Base-by-base conservation (phyloP, 2,329 filamentous ascomycete genomes). In the Cladosporium velox region DNA sequence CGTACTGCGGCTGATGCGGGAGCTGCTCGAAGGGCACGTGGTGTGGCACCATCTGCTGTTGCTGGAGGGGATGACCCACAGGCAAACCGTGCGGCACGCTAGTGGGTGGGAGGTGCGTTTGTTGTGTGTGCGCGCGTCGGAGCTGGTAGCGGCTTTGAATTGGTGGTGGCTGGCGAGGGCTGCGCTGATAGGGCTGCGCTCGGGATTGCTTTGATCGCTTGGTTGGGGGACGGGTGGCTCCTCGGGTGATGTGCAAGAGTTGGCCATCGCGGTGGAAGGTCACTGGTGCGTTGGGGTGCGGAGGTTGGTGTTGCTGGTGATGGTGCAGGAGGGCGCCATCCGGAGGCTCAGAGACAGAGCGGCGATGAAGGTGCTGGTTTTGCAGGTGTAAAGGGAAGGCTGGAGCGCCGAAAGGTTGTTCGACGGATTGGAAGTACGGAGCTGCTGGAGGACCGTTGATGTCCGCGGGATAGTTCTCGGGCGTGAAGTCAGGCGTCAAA, bases 321-420 rank as follows among this genome's bases (percentile, higher is more conserved):
- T 62, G 32, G 15, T 66, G 58, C 35, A 57, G 65, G 38, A 65
- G 54, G 14, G 62, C 64, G 7, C 67, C 61, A 35, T 67, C 69
- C 57, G 71, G 70, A 34, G 71, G 71, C 54, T 73, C 71, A 21
- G 71, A 73, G 21, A 73, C 68, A 4, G 71, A 73, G 30, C 71
- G 71, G 24, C 71, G 70, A 49, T 70, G 70, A 30, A 61, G 59
- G 34, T 67, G 49, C 41, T 64, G 66, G 30, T 21, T 57, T n/a
- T 35, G 34, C 15, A 62, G n/a, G 21, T 34, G 51, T 24, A 59
- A 63, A 64, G 52, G 66, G 61, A 63, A 69, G 35, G 34, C 18
- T 6, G 58, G 34, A 54, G 60, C 66, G 49, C 61, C 65, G 66
- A 21, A 68, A 60, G 38, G 65, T 49, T 26, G 32, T 35, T 72